Evolutionary conservation across 495 filamentous ascomycete genomes (phyloP).

Genomic region (Xylaria grammica): DNA sequence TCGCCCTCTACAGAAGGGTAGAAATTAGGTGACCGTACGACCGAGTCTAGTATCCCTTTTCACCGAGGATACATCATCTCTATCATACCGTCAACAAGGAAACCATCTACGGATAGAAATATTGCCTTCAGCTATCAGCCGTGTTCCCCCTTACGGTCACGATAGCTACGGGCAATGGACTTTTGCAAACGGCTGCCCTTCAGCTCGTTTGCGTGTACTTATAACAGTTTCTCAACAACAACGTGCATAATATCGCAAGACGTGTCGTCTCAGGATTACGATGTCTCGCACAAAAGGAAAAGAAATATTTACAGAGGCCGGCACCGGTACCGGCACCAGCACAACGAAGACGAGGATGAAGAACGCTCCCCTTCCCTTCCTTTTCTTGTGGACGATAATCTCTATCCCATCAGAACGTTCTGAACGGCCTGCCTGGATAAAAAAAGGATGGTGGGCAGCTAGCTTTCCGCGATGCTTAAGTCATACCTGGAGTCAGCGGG

Average conservation of each 20-base stretch:
- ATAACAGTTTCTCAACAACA: conserved; percentile 18
- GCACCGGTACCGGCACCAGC: not conserved
- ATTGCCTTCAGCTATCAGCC: not conserved
- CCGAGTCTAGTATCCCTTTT: not conserved
- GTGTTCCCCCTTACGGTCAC: not conserved
- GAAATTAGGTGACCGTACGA: not conserved
- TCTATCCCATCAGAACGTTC: not conserved
- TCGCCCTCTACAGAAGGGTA: not conserved
- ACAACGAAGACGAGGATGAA: not conserved
- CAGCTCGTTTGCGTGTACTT: conserved; percentile 34
- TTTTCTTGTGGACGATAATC: not conserved
- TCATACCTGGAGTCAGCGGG: not conserved
- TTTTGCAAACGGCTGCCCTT: conserved; percentile 25
- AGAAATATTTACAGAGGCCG: not conserved
- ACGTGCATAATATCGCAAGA: conserved; percentile 14
- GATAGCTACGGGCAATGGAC: not conserved
- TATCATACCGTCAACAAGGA: not conserved
- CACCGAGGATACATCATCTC: not conserved
- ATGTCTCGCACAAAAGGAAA: conserved; percentile 3
- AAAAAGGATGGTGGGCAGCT: not conserved
- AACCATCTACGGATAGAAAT: too few species aligned
- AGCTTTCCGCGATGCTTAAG: not conserved
- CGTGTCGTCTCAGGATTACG: not conserved
- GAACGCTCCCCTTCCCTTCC: not conserved
- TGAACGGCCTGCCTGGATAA: not conserved